Evolutionary conservation across 1,284 basidiomycete genomes (phyloP), one percentile per base, ranked within the genome.

Genomic region (Mixia osmundae): DNA sequence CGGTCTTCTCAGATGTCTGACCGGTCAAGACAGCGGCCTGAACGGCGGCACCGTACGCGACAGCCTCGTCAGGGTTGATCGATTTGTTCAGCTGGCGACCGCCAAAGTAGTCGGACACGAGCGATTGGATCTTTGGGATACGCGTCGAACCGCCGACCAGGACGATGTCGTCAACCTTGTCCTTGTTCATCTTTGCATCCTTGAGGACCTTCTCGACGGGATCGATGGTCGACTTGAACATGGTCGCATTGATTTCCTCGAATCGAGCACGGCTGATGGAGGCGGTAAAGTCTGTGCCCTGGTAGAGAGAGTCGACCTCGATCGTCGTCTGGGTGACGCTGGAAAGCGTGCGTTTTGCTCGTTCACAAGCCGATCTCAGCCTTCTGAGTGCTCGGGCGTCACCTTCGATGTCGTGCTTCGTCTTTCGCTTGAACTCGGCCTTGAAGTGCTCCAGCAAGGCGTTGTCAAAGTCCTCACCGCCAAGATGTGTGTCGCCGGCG

Each of bases 121-220:
- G 74, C 21, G 82, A 71, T 64, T 95, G 89, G 52, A 99, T 80
- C 69, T 95, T 95, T 54, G 89, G 89, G 59, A 99, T 99, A 72
- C 91, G 89, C 50, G 91, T 97, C 39, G 91, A 97, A 50, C 91
- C 51, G 45, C 91, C 89, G 50, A 99, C 89, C 43, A 99, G 80
- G 56, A 97, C 91, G 50, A 99, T 95, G 54, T 99, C 89, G 58
- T 97, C 79, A 24, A 56, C 56, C 71, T 94, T 94, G 57, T 85
- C 78, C 48, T 77, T 76, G 50, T 80, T 62, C 62, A 97, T 89
- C 71, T 95, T 97, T 47, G 89, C 72, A 63, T 99, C 91, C 68
- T 91, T 91, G 57, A 97, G 69, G 42, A 97, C 89, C 66, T 91
- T 91, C 64, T 94, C 85, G 45, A 97, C 91, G 40, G 91, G 91